Evolutionary conservation across 345 rosid genomes (phyloP).

Genomic region (Aquilaria malaccensis): DNA sequence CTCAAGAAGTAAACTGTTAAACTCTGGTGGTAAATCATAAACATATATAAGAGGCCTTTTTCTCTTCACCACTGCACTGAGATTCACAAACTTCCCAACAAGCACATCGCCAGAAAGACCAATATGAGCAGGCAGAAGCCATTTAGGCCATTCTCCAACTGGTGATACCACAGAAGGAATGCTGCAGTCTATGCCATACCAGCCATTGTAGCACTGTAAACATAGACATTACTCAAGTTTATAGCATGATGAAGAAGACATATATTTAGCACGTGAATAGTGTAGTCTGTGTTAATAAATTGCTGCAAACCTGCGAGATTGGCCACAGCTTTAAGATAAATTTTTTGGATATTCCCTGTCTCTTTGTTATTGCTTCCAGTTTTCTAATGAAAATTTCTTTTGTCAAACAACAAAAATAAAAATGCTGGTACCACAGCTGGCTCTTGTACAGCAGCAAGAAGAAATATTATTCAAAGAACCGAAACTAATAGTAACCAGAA

Average conservation of each 20-base stretch:
- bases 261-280: neutral
- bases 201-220: constrained; percentile 73
- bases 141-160: constrained; percentile 76
- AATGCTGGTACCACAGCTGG: too few relatives aligned
- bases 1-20: constrained; percentile 95
- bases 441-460: too few relatives aligned
- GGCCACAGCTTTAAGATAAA: too few relatives aligned
- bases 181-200: constrained; percentile 94
- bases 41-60: constrained; percentile 88
- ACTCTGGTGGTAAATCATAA: constrained; percentile 91
- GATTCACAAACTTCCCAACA: constrained; percentile 36
- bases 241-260: neutral
- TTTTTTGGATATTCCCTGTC: too few relatives aligned
- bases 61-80: constrained; percentile 61
- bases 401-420: too few relatives aligned
- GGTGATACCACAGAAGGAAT: constrained; percentile 72
- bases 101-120: constrained; percentile 42
- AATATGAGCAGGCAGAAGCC: constrained; percentile 88
- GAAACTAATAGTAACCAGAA: too few relatives aligned
- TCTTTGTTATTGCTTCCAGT: too few relatives aligned
- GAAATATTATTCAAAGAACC: too few relatives aligned
- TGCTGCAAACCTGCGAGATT: too few relatives aligned
- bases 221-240: constrained; percentile 6
- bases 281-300: too few relatives aligned
- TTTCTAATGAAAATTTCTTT: too few relatives aligned